phyloP scores from a whole-genome alignment of 169 alveolate species.

The Plasmodium knowlesi region DNA sequence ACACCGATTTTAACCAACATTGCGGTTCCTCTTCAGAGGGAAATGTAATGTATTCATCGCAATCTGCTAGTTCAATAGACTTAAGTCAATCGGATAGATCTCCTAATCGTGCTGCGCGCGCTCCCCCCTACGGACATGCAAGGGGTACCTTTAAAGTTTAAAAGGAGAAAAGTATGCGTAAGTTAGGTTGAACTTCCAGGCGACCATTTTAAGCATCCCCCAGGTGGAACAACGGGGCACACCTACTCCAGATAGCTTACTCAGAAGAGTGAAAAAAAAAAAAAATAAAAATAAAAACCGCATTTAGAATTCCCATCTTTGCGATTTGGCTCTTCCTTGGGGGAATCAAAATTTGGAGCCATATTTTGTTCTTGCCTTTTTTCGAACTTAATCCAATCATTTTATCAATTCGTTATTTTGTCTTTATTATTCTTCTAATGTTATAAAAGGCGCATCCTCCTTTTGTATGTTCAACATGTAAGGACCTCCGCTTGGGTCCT shows the following conservation, averaged over 20 bases:
- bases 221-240: background rate
- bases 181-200: background rate
- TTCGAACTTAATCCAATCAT: background rate
- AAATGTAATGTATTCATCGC: constrained; percentile 13
- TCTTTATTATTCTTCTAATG: background rate
- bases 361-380: background rate
- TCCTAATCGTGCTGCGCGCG: background rate
- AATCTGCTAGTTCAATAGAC: background rate
- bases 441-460: background rate
- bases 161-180: background rate
- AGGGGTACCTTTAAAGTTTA: background rate
- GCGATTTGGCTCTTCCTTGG: background rate
- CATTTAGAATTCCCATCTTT: background rate
- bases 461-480: background rate
- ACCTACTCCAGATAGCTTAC: background rate
- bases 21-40: constrained; percentile 17
- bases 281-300: background rate
- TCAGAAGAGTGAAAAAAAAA: background rate
- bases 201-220: background rate
- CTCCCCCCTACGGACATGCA: background rate
- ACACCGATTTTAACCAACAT: background rate
- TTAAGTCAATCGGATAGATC: constrained; percentile 2
- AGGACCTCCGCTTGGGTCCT: background rate
- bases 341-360: background rate
- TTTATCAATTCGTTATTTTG: background rate